A percentile compares a stretch with the other conserved stretches of the same genome.
Evolutionary conservation across 768 basidiomycete species (phyloP).

Genomic region (Xanthoconium purpureum): DNA sequence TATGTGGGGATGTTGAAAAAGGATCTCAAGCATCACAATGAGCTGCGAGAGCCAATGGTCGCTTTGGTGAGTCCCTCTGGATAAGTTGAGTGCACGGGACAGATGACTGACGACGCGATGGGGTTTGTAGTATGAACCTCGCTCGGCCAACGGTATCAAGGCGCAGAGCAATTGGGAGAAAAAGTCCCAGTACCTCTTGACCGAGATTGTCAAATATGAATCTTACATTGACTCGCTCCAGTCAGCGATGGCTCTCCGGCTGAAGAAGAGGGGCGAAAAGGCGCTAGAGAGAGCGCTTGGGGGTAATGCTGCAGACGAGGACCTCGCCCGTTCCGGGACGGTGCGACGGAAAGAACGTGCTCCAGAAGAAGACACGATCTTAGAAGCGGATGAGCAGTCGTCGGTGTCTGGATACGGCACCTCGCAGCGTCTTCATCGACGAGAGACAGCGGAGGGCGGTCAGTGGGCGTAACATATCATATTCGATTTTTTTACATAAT

Average conservation of each 20-base stretch:
- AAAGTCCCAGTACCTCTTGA: constrained; percentile 83
- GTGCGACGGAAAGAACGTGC: constrained; percentile 40
- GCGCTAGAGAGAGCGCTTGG: constrained; percentile 60
- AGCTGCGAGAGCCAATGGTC: constrained; percentile 78
- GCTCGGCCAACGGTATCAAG: constrained; percentile 69
- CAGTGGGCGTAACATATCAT: constrained; percentile 24
- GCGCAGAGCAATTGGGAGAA: constrained; percentile 90
- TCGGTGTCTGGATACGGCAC: constrained; percentile 23
- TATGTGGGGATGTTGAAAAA: constrained; percentile 73
- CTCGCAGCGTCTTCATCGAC: constrained; percentile 38
- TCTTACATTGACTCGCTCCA: constrained; percentile 91
- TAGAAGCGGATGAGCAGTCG: constrained; percentile 44
- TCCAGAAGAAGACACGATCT: constrained; percentile 45
- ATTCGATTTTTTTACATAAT: constrained; percentile 18
- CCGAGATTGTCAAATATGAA: constrained; percentile 94
- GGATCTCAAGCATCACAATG: constrained; percentile 82
- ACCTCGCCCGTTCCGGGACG: constrained; percentile 27
- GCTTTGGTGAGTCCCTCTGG: constrained; percentile 57
- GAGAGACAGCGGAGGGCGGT: constrained; percentile 42
- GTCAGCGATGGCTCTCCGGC: constrained; percentile 74
- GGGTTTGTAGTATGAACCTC: constrained; percentile 58
- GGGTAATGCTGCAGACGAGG: constrained; percentile 31
- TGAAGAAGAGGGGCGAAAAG: constrained; percentile 91
- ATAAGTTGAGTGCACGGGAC: too few species aligned
- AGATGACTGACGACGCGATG: neutral